Conservation (phyloP, 129 eudicot species). For the Daucus carota region DH1_v3.0 NC_030383.2:59754001-59754500, state of each 20-base stretch:
- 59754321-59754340: too few relatives aligned
- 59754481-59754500: constrained; percentile 18
- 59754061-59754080: constrained; percentile 38
- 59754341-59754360: constrained; percentile 10
- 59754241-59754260: not conserved
- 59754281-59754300: not conserved
- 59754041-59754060: constrained; percentile 69
- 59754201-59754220: not conserved
- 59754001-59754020: constrained; percentile 31
- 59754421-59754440: constrained; percentile 24
- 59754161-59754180: not conserved
- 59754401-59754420: constrained; percentile 23
- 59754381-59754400: constrained; percentile 39
- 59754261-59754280: not conserved
- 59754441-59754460: constrained; percentile 26
- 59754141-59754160: not conserved
- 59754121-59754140: constrained; percentile 30
- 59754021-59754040: constrained; percentile 45
- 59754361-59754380: constrained; percentile 9
- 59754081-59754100: constrained; percentile 50
- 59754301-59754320: not conserved
- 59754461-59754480: constrained; percentile 22
- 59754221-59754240: not conserved
- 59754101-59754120: constrained; percentile 41
- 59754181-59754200: not conserved